These are phyloP conservation scores for Tympanopsis confertula DNA, from an alignment of 2,329 filamentous ascomycete genomes.

Conservation along the genomic window DNA sequence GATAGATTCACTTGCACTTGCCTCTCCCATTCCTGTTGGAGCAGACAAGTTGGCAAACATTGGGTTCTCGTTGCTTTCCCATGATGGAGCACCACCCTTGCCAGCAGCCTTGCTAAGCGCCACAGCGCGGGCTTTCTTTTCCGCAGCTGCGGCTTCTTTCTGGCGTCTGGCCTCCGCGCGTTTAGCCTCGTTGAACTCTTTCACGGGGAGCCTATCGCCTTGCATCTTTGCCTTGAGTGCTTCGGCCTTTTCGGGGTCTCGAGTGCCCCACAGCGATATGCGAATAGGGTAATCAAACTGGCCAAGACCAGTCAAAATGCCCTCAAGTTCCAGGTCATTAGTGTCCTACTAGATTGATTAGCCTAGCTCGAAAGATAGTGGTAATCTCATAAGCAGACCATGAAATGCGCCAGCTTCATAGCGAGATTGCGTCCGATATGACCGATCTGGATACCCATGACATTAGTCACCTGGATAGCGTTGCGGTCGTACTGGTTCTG, in stretches of 20 bases:
- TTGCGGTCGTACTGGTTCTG: neutral
- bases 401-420: neutral
- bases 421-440: neutral
- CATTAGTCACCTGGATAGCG: neutral
- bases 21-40: neutral
- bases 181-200: neutral
- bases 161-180: neutral
- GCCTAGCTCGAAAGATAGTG: neutral
- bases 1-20: neutral
- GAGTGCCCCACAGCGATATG: neutral
- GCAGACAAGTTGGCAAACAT: neutral
- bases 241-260: neutral
- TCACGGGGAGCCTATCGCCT: neutral
- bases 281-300: neutral
- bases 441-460: neutral
- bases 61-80: neutral
- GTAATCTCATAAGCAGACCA: neutral
- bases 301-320: neutral
- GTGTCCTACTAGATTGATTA: neutral
- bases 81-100: neutral
- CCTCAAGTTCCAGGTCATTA: neutral
- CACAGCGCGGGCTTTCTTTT: neutral
- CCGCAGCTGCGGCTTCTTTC: too few species aligned
- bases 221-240: neutral
- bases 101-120: neutral